Evolutionary conservation across 2,329 filamentous ascomycete species (phyloP).

Genomic region (Diaporthe ampelina): DNA sequence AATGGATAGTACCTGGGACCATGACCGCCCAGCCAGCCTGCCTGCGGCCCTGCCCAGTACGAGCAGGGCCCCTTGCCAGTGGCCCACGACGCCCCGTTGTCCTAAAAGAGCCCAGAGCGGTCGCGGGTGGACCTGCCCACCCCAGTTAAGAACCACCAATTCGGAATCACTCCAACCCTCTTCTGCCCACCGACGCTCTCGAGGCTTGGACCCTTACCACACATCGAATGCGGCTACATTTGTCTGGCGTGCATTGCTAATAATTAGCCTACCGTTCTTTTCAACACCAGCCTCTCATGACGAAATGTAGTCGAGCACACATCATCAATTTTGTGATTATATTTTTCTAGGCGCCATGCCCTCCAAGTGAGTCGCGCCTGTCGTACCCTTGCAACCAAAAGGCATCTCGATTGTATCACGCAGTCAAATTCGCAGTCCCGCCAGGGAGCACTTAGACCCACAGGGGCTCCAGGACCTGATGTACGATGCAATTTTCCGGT

Average conservation of each 20-base stretch:
- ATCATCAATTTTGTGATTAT: not conserved
- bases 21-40: slow-evolving; percentile 1
- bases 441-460: slow-evolving; percentile 7
- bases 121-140: slow-evolving; percentile 21
- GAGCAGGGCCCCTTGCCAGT: slow-evolving; percentile 14
- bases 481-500: slow-evolving; percentile 24
- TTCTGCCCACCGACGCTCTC: slow-evolving; percentile 5
- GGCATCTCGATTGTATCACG: not conserved
- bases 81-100: slow-evolving; percentile 2
- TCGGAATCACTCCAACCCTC: slow-evolving; percentile 17
- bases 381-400: not conserved
- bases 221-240: not conserved
- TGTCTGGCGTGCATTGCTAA: not conserved
- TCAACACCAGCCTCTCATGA: not conserved
- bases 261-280: not conserved
- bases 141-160: slow-evolving; percentile 8
- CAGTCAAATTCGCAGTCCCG: slow-evolving; percentile 29
- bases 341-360: not conserved
- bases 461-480: not conserved
- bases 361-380: not conserved
- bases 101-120: slow-evolving; percentile 19
- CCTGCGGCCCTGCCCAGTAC: not conserved
- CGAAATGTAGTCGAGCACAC: too few relatives aligned
- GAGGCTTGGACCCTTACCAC: not conserved
- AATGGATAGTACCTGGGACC: not conserved